Evolutionary conservation across 2,329 filamentous ascomycete genomes (phyloP).

Genomic region (Amauroascus verrucosus): DNA sequence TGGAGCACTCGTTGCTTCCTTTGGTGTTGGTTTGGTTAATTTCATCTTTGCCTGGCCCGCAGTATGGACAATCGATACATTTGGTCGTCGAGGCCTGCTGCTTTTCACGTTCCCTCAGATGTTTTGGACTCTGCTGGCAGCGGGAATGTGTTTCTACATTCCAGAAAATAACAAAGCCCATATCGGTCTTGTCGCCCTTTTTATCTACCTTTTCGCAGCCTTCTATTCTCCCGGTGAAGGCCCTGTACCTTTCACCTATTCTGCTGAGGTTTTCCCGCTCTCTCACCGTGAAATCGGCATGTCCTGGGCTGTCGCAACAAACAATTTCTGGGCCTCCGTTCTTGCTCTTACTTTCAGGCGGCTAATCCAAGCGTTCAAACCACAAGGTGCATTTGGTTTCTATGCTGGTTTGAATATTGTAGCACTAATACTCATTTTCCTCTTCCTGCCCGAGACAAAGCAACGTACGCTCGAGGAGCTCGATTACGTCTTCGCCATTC

Average conservation of each 20-base stretch:
- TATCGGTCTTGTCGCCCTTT: constrained; percentile 48
- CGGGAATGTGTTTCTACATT: constrained; percentile 50
- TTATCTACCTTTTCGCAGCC: constrained; percentile 55
- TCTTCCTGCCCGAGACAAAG: constrained; percentile 49
- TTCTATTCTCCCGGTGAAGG: constrained; percentile 58
- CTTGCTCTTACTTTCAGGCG: constrained; percentile 38
- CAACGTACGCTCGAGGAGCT: constrained; percentile 48
- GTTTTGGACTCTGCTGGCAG: constrained; percentile 56
- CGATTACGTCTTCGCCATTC: constrained; percentile 50
- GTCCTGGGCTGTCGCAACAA: constrained; percentile 37
- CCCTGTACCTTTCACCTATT: constrained; percentile 43
- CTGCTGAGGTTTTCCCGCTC: constrained; percentile 46
- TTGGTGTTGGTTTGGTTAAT: constrained; percentile 54
- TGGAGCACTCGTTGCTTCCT: constrained; percentile 48
- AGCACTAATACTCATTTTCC: constrained; percentile 54
- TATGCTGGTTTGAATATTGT: constrained; percentile 51
- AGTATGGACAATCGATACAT: constrained; percentile 57
- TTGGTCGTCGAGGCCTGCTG: constrained; percentile 51
- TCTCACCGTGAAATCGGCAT: constrained; percentile 46
- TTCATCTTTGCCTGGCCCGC: constrained; percentile 55
- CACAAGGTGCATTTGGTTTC: constrained; percentile 52
- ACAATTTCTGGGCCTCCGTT: constrained; percentile 35
- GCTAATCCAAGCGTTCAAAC: constrained; percentile 36
- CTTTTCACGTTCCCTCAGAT: constrained; percentile 59
- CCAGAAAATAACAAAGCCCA: constrained; percentile 33